Conservation (phyloP, 768 basidiomycete genomes). For the Pleurotus sapidus region DNA sequence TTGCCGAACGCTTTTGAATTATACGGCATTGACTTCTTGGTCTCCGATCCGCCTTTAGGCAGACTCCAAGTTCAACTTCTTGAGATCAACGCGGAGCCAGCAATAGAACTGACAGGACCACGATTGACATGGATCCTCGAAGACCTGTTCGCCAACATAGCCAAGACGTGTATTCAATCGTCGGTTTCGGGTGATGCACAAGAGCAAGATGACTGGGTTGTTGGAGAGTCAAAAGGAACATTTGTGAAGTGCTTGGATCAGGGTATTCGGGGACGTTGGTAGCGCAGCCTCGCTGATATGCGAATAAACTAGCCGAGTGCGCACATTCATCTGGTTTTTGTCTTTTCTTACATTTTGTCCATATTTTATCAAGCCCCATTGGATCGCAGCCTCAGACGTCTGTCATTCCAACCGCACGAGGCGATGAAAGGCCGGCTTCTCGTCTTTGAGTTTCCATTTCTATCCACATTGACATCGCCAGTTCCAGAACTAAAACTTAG, state of each 20-base stretch:
- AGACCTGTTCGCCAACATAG: conserved; percentile 74
- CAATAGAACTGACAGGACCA: conserved; percentile 89
- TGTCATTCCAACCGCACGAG: too few relatives aligned
- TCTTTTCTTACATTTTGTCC: too few relatives aligned
- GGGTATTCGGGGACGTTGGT: conserved; percentile 33
- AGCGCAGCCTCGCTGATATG: not conserved
- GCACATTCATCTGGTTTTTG: too few relatives aligned
- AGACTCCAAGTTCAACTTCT: conserved; percentile 67
- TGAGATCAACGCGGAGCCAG: conserved; percentile 94
- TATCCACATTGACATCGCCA: too few relatives aligned
- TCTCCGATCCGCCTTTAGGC: conserved; percentile 24
- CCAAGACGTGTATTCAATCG: conserved; percentile 65
- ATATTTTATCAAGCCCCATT: too few relatives aligned
- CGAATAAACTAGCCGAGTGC: too few relatives aligned
- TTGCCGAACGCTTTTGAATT: conserved; percentile 93
- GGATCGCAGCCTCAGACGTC: too few relatives aligned
- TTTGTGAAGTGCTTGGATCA: conserved; percentile 70
- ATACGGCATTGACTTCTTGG: conserved; percentile 90
- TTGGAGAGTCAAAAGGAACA: conserved; percentile 50
- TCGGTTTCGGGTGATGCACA: conserved; percentile 39
- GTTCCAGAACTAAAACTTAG: too few relatives aligned
- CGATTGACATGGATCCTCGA: conserved; percentile 78
- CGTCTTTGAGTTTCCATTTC: too few relatives aligned
- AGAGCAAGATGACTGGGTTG: conserved; percentile 32
- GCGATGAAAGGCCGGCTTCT: too few relatives aligned